Base-by-base conservation (phyloP, 768 basidiomycete genomes). In the Boletellus ananiceps region DNA sequence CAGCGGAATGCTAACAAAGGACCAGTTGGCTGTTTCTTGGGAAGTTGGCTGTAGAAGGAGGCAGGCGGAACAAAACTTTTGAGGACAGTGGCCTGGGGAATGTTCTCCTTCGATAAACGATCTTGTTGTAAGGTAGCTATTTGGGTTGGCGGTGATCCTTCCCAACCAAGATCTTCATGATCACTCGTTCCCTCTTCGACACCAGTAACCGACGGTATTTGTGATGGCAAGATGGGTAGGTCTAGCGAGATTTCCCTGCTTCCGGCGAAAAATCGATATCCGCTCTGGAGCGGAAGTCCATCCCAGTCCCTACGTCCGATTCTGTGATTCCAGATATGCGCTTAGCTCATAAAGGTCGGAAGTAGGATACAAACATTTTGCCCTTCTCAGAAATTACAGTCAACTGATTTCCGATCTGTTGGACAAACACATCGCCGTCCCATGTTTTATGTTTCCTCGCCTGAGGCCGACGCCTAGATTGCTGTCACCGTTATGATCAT, bases 401-500 rank as follows among this genome's bases (percentile, higher is more conserved):
- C 18, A 88, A 61, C 50, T 77, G 79, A 12, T 74, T 74, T 18
- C 70, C 74, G 31, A 67, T 62, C 33, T 74, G 71, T 27, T 80
- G 78, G 21, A 86, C 71, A 65, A 77, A 86, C 8, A 76, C 82
- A 53, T 84, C 88, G 2, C 84, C 89, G 49, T 93, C 90, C 91
- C 93, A 93, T 0, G 83, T 87, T 61, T 88, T 87, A 57, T 90
- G 79, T 67, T 93, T 93, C 71, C 76, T 88, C 5, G 68, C 69
- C 59, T 83, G 80, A 12, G 74, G 79, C 57, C 84, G 87, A 33
- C 90, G 78, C 88, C 90, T 89, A 48, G 5, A 21, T 34, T 41
- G 39, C 13, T 18, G 37, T 56, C 46, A 42, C 33, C 43, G 36
- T 38, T 29, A 25, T 50, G 47, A 37, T 14, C 33, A 41, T 35